Base-by-base conservation (phyloP, 139 green algal species). In the Chlorella vulgaris region DNA sequence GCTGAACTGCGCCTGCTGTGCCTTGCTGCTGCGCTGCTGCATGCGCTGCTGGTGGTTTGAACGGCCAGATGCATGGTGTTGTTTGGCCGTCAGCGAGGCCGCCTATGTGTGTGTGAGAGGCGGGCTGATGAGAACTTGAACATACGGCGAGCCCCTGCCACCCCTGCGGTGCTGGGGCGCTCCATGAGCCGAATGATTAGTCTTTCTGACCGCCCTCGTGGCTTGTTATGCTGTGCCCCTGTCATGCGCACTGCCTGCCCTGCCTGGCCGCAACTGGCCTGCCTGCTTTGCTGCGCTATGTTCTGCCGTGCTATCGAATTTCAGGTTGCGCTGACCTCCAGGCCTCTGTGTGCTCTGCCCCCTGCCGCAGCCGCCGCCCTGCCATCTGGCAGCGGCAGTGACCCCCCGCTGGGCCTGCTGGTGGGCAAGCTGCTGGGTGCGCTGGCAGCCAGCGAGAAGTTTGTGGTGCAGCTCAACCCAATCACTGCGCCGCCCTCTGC, bases 401-500 rank as follows among this genome's bases (percentile, higher is more conserved):
- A 69, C 22, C 78, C 91, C 6, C 74, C 87, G 2, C 80, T 96
- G 65, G 29, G 76, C 29, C 74, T 85, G 26, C 89, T 98, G 29
- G 88, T 98, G 40, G 70, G 74, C 50, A 94, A 96, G 85, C 88
- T 98, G 83, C 93, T 96, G 82, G 85, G 76, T 1, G 92, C 89
- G 1, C 90, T 98, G 35, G 83, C 90, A 4, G 89, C 88, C 7
- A 55, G 83, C 3, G 95, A 98, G 87, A 84, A 80, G 18, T 96
- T 98, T 74, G 86, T 91, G 5, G 95, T 98, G 50, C 50, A 87
- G 36, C 51, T 60, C 40, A 82, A 76, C 36, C 83, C 83, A 55
- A 68, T 85, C 33, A 8, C 24, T 3, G 28, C 79, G 40, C 47
- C 53, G 29, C 36, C 62, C 33, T 22, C 40, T 6, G 38, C 29